Base-by-base conservation (phyloP, 1,139 yeast species). In the Suhomyces chickasaworum region DNA sequence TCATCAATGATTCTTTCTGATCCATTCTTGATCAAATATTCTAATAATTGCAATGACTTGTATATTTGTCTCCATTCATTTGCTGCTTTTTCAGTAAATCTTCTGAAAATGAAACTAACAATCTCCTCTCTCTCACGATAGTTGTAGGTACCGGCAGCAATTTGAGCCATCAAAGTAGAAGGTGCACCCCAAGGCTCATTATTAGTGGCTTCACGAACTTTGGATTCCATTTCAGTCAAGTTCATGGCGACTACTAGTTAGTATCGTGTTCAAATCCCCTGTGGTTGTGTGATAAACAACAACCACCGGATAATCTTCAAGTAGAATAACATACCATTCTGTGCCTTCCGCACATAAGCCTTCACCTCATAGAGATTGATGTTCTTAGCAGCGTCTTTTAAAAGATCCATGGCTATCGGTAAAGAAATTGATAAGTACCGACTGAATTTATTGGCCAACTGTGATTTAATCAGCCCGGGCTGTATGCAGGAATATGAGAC, bases 161-260 rank as follows among this genome's bases (percentile, higher is more conserved):
- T 93, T 63, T 90, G 95, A 52, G 86, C 87, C 98, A 95, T 93
- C 62, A 88, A 71, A 2, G 96, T 81, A 4, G 95, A 80, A 2
- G 96, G 84, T 3, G 97, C 95, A n/a, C 99, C 99, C 99, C 99
- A 93, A 2, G 99, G 99, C 67, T 93, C 99, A 64, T 93, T 93
- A 65, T 93, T 93, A 47, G 99, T 93, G 39, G 98, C 98, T 66
- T 93, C 98, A 53, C 99, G 83, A 17, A 90, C 99, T 67, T 88
- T 90, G 40, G 96, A 86, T 69, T 93, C 99, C 86, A 89, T 90
- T 55, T 89, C 97, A 10, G 97, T 89, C 66, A 89, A 84, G 69
- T 91, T 93, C 78, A 90, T 82, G 55, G 96, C 97, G 35, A 89
- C 78, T 71, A 53, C 41, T 49, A 47, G 65, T 61, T 49, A 47